phyloP scores from a whole-genome alignment of 192 early-diverging fungal genomes.

The Allomyces javanicus region DNA sequence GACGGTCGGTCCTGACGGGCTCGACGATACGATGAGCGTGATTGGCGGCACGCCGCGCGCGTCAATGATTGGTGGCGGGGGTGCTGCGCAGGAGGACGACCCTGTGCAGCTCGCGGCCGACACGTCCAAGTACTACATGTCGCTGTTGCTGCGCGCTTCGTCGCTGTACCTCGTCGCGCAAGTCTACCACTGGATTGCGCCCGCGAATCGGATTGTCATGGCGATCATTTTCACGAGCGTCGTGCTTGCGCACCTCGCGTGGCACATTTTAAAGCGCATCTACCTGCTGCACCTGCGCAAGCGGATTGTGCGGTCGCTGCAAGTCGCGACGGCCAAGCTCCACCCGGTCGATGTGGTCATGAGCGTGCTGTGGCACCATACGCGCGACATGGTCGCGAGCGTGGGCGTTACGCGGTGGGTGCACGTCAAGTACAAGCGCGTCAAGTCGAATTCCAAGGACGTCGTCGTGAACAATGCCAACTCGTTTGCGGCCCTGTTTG shows the following conservation, averaged over 20 bases:
- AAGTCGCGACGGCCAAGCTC: neutral
- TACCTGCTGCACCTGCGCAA: neutral
- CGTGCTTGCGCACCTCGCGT: neutral
- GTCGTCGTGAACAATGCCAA: neutral
- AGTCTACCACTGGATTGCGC: neutral
- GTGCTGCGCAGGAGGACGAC: too few species aligned
- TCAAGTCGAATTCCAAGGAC: neutral
- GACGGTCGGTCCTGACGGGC: too few species aligned
- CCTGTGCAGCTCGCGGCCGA: too few species aligned
- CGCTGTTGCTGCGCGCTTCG: neutral
- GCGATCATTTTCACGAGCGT: neutral
- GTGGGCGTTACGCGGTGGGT: neutral
- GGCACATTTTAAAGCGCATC: neutral
- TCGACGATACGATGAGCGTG: too few species aligned
- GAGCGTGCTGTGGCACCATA: too few species aligned
- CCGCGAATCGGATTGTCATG: neutral
- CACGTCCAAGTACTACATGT: neutral
- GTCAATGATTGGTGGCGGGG: too few species aligned
- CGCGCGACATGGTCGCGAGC: too few species aligned
- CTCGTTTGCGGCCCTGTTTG: neutral
- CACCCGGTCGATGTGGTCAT: neutral
- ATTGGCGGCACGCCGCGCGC: too few species aligned
- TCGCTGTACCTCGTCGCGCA: neutral
- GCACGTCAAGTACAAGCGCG: neutral
- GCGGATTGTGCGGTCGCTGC: too few species aligned